Evolutionary conservation across 805 yeast species (phyloP).

Genomic region (Ogataea methanolica): DNA sequence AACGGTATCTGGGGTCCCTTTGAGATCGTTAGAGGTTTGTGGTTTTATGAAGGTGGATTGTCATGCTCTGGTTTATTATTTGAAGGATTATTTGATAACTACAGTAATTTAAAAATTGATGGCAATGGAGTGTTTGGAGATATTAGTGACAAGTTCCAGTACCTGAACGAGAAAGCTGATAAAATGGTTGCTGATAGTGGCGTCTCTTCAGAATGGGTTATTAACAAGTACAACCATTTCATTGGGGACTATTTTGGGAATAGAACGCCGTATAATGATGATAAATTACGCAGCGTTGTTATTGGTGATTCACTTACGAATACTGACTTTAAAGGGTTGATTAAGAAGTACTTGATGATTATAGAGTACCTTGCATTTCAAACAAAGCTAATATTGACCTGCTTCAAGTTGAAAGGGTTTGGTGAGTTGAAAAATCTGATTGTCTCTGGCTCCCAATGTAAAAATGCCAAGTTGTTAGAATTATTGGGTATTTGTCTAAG

Average conservation of each 20-base stretch:
- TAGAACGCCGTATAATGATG: conserved; percentile 51
- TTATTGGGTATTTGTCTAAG: conserved; percentile 26
- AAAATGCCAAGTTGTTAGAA: conserved; percentile 37
- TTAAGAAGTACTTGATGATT: conserved; percentile 39
- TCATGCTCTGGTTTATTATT: conserved; percentile 54
- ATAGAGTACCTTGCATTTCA: conserved; percentile 52
- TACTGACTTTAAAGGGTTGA: conserved; percentile 27
- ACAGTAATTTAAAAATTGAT: conserved; percentile 20
- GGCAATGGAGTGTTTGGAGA: conserved; percentile 4
- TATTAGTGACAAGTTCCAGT: neutral
- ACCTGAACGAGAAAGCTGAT: conserved; percentile 22
- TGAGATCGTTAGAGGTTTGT: conserved; percentile 26
- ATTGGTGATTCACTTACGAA: conserved; percentile 43
- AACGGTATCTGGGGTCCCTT: conserved; percentile 64
- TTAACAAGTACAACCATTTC: conserved; percentile 31
- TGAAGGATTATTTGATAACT: conserved; percentile 42
- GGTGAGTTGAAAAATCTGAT: conserved; percentile 27
- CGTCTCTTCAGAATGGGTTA: conserved; percentile 7
- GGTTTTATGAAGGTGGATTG: conserved; percentile 51
- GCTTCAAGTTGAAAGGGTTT: conserved; percentile 22
- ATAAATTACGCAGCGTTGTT: conserved; percentile 42
- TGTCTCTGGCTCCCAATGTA: conserved; percentile 53
- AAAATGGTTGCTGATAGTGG: conserved; percentile 13
- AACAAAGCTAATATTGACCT: conserved; percentile 35
- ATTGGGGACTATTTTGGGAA: conserved; percentile 59